phyloP scores from a whole-genome alignment of 208 protist genomes.

The Balamuthia mandrillaris region DNA sequence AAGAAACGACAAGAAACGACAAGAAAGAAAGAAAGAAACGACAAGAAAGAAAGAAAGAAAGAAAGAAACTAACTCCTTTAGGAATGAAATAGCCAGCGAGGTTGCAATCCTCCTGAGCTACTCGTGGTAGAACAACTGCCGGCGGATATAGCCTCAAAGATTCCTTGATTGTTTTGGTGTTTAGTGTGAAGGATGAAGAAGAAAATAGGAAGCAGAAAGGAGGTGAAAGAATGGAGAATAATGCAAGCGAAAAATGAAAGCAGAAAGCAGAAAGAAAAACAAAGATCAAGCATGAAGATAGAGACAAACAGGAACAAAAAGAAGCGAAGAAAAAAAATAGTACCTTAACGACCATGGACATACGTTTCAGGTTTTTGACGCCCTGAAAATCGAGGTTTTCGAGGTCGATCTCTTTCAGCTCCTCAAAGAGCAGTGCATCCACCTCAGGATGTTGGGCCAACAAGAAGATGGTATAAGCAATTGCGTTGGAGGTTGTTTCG shows the following conservation, averaged over 20 bases:
- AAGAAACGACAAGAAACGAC: too few species aligned
- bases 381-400: background rate
- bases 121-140: background rate
- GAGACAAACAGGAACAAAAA: background rate
- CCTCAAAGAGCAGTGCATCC: background rate
- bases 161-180: background rate
- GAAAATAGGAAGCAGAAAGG: background rate
- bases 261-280: background rate
- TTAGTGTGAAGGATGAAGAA: background rate
- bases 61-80: too few species aligned
- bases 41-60: too few species aligned
- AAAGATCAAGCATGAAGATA: background rate
- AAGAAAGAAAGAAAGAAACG: too few species aligned
- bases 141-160: background rate
- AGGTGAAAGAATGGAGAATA: background rate
- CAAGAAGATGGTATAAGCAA: background rate
- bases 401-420: background rate
- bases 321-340: background rate
- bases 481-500: slow-evolving; percentile 4
- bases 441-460: background rate
- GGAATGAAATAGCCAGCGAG: background rate
- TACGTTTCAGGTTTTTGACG: background rate
- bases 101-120: background rate
- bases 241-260: background rate
- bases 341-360: background rate